phyloP scores from a whole-genome alignment of 2,329 filamentous ascomycete species.

The Lecanicillium sp. region DNA sequence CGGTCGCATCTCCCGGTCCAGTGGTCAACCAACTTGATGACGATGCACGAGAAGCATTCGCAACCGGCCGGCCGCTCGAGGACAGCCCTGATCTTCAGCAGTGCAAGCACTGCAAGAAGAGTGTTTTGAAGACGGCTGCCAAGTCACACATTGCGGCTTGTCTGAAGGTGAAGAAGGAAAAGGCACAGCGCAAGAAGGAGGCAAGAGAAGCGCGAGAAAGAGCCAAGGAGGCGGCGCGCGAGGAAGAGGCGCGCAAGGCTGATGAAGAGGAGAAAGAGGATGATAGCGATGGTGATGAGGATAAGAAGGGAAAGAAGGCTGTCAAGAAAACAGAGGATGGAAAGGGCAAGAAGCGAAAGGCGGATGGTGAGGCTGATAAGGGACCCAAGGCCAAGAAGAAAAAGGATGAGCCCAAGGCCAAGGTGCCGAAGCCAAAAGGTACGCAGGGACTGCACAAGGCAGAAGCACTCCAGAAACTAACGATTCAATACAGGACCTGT shows the following conservation, averaged over 20 bases:
- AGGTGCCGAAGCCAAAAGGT: conserved; percentile 77
- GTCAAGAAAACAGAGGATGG: conserved; percentile 57
- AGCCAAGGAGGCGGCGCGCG: conserved; percentile 51
- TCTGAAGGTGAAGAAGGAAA: conserved; percentile 74
- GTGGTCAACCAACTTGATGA: conserved; percentile 66
- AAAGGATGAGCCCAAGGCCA: conserved; percentile 83
- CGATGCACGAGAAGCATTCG: conserved; percentile 67
- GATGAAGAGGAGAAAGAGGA: conserved; percentile 43
- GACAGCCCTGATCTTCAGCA: conserved; percentile 71
- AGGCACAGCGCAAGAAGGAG: conserved; percentile 69
- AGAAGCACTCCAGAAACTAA: no score
- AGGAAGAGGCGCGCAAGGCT: conserved; percentile 45
- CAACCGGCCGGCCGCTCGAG: conserved; percentile 71
- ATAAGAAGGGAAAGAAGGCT: conserved; percentile 40
- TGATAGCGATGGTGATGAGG: conserved; percentile 37
- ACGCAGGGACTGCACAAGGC: conserved; percentile 9
- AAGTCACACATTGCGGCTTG: conserved; percentile 78
- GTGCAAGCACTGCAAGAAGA: conserved; percentile 94
- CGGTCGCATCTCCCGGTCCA: conserved; percentile 41
- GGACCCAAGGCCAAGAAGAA: conserved; percentile 86
- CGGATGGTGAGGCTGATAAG: conserved; percentile 69
- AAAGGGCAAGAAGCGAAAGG: conserved; percentile 72
- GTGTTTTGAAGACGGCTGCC: conserved; percentile 65
- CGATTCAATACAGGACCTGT: conserved; percentile 54
- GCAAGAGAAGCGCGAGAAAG: conserved; percentile 62